Percentiles rank a stretch among this genome's conserved stretches.
Conservation (phyloP, 768 basidiomycete species). For the Leucosporidium creatinivorum region DNA sequence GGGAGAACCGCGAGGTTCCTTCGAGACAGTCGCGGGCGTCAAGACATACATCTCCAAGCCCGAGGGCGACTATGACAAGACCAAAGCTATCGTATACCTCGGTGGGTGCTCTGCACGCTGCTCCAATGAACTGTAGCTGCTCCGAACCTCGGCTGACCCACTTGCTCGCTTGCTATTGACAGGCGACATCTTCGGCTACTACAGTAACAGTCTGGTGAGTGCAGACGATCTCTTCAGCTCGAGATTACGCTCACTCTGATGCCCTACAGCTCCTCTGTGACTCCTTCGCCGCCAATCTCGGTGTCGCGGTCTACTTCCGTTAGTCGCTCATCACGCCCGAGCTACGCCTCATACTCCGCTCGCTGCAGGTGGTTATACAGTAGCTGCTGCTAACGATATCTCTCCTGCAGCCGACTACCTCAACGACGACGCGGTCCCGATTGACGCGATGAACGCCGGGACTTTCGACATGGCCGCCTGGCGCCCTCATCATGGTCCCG, state of each 20-base stretch:
- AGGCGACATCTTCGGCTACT: neutral
- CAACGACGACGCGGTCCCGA: neutral
- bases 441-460: neutral
- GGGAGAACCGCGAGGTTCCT: neutral
- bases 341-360: too few species aligned
- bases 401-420: neutral
- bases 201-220: too few species aligned
- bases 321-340: too few species aligned
- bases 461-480: too few species aligned
- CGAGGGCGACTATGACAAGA: constrained; percentile 41
- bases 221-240: too few species aligned
- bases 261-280: constrained; percentile 15
- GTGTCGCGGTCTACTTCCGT: constrained; percentile 17
- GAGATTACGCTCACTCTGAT: too few species aligned
- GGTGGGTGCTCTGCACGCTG: constrained; percentile 37
- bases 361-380: too few species aligned
- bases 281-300: constrained; percentile 18
- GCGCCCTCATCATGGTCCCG: too few species aligned
- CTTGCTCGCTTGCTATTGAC: neutral
- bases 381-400: too few species aligned
- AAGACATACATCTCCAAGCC: constrained; percentile 45
- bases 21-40: neutral
- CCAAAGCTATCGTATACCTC: constrained; percentile 53
- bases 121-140: too few species aligned
- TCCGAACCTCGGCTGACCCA: too few species aligned